phyloP scores from a whole-genome alignment of 2,329 filamentous ascomycete genomes.

The Fusarium sp. region DNA sequence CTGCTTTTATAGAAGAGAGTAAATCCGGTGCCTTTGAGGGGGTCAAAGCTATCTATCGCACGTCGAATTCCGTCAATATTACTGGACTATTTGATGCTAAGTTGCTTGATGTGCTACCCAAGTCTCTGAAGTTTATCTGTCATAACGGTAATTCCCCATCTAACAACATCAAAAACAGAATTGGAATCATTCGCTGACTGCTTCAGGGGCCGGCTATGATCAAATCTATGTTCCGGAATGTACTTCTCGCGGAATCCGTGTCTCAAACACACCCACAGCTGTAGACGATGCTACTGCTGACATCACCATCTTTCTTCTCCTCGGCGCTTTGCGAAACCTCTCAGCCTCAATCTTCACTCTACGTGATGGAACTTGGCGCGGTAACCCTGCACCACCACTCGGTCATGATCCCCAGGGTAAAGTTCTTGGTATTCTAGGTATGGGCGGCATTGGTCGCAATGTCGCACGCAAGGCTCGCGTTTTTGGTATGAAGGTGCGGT shows the following conservation, averaged over 20 bases:
- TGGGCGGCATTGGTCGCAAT: constrained; percentile 88
- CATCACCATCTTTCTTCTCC: constrained; percentile 82
- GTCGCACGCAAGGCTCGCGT: constrained; percentile 80
- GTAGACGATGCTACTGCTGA: constrained; percentile 90
- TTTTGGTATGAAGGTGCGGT: constrained; percentile 83
- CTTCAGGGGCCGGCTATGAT: constrained; percentile 86
- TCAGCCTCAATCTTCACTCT: constrained; percentile 76
- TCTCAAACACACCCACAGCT: constrained; percentile 86
- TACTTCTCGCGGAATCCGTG: constrained; percentile 74
- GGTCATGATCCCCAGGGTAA: constrained; percentile 87
- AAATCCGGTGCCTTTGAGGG: constrained; percentile 76
- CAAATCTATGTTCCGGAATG: constrained; percentile 83
- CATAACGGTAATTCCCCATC: constrained; percentile 68
- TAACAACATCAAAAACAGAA: no score
- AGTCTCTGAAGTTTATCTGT: constrained; percentile 70
- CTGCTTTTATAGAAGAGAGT: constrained; percentile 79
- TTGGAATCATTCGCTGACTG: constrained; percentile 3
- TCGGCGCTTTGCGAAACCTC: constrained; percentile 84
- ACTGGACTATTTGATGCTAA: constrained; percentile 82
- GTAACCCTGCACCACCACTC: constrained; percentile 67
- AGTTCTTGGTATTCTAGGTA: constrained; percentile 83
- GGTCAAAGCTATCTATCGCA: constrained; percentile 77
- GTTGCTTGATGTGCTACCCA: constrained; percentile 71
- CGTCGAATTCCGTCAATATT: constrained; percentile 73
- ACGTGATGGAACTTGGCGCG: constrained; percentile 78